Percentiles rank a stretch among this genome's conserved stretches.
These are phyloP conservation scores for Colletotrichum ledebouriae DNA, from an alignment of 2,329 filamentous ascomycete species.

Conservation along the genomic window DNA sequence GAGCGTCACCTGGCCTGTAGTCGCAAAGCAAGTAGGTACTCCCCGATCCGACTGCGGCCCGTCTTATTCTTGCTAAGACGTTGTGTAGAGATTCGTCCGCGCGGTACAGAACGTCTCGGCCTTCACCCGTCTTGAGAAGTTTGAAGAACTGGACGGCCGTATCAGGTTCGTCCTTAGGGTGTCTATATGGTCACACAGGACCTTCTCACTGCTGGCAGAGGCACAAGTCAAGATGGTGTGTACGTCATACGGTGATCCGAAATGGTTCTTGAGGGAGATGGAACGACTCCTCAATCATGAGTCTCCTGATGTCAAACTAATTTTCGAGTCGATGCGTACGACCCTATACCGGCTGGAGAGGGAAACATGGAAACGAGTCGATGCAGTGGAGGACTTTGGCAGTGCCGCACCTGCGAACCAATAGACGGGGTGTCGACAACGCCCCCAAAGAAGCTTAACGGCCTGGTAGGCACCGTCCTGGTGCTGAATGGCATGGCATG, in stretches of 20 bases:
- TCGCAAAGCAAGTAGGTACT: background rate
- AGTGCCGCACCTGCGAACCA: conserved; percentile 46
- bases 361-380: conserved; percentile 79
- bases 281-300: background rate
- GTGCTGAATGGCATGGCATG: no score
- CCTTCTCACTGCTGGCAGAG: background rate
- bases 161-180: background rate
- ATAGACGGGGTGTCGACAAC: no score
- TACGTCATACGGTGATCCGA: background rate
- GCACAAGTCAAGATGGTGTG: background rate
- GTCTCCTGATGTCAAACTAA: background rate
- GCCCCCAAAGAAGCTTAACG: no score
- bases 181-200: conserved; percentile 7
- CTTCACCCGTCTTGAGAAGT: background rate
- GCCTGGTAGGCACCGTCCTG: no score
- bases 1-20: background rate
- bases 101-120: conserved; percentile 7
- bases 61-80: background rate
- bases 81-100: background rate
- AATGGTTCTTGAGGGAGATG: conserved; percentile 19
- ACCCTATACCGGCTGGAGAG: conserved; percentile 74
- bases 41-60: background rate
- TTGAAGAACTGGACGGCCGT: background rate
- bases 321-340: background rate
- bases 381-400: conserved; percentile 79